A percentile compares a stretch with the other conserved stretches of the same genome.
Evolutionary conservation across 371 early-diverging fungal genomes (phyloP).

Genomic region (Mortierella sp.): DNA sequence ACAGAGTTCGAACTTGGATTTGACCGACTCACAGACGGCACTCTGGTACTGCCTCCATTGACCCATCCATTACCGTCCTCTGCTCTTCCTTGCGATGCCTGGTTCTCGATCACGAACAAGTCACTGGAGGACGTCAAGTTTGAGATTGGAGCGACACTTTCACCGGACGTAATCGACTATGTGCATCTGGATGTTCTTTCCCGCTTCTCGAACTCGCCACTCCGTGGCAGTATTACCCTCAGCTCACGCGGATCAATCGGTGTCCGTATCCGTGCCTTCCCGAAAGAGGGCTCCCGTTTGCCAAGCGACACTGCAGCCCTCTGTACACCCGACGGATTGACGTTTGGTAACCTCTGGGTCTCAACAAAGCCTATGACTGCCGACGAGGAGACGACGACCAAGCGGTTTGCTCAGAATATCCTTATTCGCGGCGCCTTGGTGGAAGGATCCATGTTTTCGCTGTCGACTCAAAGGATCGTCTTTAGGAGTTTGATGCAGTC

Average conservation of each 20-base stretch:
- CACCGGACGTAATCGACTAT: constrained; percentile 71
- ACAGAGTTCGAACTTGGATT: constrained; percentile 85
- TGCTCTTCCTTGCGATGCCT: constrained; percentile 80
- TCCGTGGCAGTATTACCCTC: constrained; percentile 79
- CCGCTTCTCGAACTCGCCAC: constrained; percentile 87
- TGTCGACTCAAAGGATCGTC: constrained; percentile 74
- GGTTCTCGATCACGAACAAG: constrained; percentile 86
- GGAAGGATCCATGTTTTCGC: constrained; percentile 76
- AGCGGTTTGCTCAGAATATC: constrained; percentile 70
- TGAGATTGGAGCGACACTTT: constrained; percentile 77
- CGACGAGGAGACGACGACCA: constrained; percentile 50
- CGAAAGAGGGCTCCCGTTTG: constrained; percentile 72
- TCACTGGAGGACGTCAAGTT: constrained; percentile 85
- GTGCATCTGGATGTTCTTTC: constrained; percentile 83
- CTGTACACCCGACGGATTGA: constrained; percentile 70
- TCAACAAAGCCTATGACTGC: constrained; percentile 62
- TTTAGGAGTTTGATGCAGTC: constrained; percentile 64
- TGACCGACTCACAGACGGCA: constrained; percentile 78
- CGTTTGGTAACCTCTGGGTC: constrained; percentile 73
- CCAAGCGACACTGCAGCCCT: constrained; percentile 68
- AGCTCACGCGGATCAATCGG: constrained; percentile 80
- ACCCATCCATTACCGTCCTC: constrained; percentile 73
- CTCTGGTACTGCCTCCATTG: constrained; percentile 80
- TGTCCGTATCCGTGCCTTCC: constrained; percentile 80
- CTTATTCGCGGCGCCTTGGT: constrained; percentile 75